Percentiles rank a stretch among this genome's conserved stretches.
phyloP scores from a whole-genome alignment of 176 grass and related monocot genomes.

The Miscanthus lutarioriparius region DNA sequence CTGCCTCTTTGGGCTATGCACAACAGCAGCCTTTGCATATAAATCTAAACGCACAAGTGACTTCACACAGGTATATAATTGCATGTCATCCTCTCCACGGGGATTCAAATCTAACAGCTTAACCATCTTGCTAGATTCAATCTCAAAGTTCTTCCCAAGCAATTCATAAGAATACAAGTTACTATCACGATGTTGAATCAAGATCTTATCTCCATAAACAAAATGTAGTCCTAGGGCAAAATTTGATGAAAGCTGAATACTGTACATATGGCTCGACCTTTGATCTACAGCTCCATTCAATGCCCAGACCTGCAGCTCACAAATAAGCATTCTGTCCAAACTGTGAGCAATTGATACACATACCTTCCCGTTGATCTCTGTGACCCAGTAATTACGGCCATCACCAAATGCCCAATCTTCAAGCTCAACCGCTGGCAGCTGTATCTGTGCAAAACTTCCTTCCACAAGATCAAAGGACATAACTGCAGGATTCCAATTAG shows the following conservation, averaged over 20 bases:
- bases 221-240: neutral
- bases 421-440: neutral
- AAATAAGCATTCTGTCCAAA: neutral
- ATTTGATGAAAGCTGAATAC: neutral
- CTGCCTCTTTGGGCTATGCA: neutral
- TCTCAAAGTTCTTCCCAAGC: neutral
- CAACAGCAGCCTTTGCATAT: slow-evolving; percentile 7
- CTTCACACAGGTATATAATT: neutral
- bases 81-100: neutral
- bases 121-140: neutral
- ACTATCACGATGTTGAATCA: neutral
- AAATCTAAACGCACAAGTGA: slow-evolving; percentile 34
- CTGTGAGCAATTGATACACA: slow-evolving; percentile 12
- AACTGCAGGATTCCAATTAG: neutral
- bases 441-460: slow-evolving; percentile 5
- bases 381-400: neutral
- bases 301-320: slow-evolving; percentile 30
- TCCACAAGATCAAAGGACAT: slow-evolving; percentile 33
- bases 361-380: slow-evolving; percentile 20
- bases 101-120: slow-evolving; percentile 5
- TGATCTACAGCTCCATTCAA: neutral
- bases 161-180: slow-evolving; percentile 1
- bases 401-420: neutral
- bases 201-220: slow-evolving; percentile 23
- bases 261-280: slow-evolving; percentile 30